Conservation (phyloP, 768 basidiomycete genomes). For the Galerina sulciceps region DNA sequence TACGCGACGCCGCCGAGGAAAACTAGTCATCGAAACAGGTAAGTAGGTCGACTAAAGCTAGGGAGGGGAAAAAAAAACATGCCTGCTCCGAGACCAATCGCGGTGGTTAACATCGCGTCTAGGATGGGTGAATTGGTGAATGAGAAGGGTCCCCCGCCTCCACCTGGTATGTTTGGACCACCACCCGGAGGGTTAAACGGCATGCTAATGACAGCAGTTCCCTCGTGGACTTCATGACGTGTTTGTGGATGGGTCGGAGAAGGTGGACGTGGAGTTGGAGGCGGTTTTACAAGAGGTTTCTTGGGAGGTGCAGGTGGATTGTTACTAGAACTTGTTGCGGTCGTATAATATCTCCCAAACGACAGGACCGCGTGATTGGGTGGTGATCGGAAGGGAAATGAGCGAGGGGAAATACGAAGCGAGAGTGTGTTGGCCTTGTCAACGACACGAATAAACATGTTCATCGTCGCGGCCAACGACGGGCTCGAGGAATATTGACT, state of each 20-base stretch:
- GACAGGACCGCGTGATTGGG: background rate
- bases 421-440: no score
- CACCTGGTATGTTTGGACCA: conserved; percentile 34
- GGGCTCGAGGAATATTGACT: no score
- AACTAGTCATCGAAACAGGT: conserved; percentile 36
- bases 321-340: conserved; percentile 6
- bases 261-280: conserved; percentile 1
- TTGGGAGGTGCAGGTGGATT: conserved; percentile 1
- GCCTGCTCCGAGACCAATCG: conserved; percentile 67
- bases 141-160: conserved; percentile 39
- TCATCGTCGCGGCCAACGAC: no score
- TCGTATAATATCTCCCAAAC: conserved; percentile 21
- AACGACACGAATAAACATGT: no score
- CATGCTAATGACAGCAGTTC: conserved; percentile 37
- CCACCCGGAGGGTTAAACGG: conserved; percentile 50
- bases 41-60: background rate
- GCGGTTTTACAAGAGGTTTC: conserved; percentile 7
- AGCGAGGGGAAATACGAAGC: no score
- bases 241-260: conserved; percentile 22
- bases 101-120: conserved; percentile 62
- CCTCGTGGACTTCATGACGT: conserved; percentile 48
- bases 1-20: conserved; percentile 77
- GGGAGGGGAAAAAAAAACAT: conserved; percentile 20
- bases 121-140: conserved; percentile 47
- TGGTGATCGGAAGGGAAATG: no score